phyloP scores from a whole-genome alignment of 2,329 filamentous ascomycete genomes.

The Alternaria conjuncta region DNA sequence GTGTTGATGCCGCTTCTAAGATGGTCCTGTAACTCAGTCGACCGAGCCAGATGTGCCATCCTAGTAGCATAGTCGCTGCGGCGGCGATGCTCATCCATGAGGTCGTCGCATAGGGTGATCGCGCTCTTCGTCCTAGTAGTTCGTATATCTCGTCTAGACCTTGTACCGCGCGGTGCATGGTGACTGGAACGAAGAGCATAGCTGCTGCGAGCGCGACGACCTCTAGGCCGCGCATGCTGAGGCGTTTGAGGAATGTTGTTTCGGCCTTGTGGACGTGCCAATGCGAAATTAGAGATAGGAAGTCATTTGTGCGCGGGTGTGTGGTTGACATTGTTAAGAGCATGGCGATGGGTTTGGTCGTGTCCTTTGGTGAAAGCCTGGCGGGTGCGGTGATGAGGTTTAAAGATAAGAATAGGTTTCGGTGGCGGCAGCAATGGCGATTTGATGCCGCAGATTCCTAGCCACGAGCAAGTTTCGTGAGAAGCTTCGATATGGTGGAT shows the following conservation, averaged over 20 bases:
- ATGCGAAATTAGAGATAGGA: not conserved
- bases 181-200: conserved; percentile 20
- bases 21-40: conserved; percentile 15
- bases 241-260: conserved; percentile 2
- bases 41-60: conserved; percentile 24
- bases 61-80: conserved; percentile 11
- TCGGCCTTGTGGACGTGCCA: conserved; percentile 12
- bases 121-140: conserved; percentile 19
- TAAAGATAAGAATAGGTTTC: not conserved
- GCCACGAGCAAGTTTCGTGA: not conserved
- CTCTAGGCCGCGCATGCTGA: conserved; percentile 19
- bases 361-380: not conserved
- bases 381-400: not conserved
- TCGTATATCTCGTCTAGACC: conserved; percentile 22
- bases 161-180: conserved; percentile 22
- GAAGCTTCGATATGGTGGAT: not conserved
- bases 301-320: not conserved
- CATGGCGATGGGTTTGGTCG: not conserved
- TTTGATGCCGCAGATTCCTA: not conserved
- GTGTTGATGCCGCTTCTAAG: conserved; percentile 3
- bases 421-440: not conserved
- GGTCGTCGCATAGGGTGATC: conserved; percentile 12
- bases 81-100: conserved; percentile 4
- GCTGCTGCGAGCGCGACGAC: conserved; percentile 11
- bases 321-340: conserved; percentile 15